phyloP scores from a whole-genome alignment of 495 filamentous ascomycete genomes.

The Pyrenopolyporus hunteri region DNA sequence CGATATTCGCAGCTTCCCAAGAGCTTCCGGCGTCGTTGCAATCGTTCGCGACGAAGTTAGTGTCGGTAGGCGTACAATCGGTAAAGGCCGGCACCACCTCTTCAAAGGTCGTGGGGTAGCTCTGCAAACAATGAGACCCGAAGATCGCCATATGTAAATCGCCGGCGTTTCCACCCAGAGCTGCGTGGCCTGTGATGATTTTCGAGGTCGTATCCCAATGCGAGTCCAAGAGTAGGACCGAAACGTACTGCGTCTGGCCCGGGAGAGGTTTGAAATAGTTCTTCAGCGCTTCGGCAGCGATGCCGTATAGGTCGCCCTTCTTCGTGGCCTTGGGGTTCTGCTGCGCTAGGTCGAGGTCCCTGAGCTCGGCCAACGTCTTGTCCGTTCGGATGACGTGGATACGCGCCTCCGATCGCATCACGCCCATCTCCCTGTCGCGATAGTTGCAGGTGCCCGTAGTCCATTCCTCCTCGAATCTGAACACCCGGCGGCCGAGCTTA shows the following conservation, averaged over 20 bases:
- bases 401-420: conserved; percentile 87
- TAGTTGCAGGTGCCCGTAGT: conserved; percentile 75
- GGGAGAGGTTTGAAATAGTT: conserved; percentile 73
- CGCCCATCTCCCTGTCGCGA: conserved; percentile 68
- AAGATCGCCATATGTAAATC: conserved; percentile 85
- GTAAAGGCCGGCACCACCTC: conserved; percentile 85
- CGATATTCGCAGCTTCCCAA: conserved; percentile 90
- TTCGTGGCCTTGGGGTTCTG: conserved; percentile 71
- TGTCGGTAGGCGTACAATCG: conserved; percentile 88
- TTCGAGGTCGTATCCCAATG: conserved; percentile 80
- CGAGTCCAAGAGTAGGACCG: conserved; percentile 79
- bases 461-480: conserved; percentile 94
- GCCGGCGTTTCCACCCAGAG: conserved; percentile 67
- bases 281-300: conserved; percentile 76
- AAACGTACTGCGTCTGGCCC: conserved; percentile 85
- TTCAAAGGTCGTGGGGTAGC: conserved; percentile 82
- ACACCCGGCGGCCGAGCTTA: conserved; percentile 79
- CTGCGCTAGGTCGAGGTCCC: conserved; percentile 79
- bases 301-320: conserved; percentile 72
- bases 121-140: conserved; percentile 86
- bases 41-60: conserved; percentile 80
- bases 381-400: conserved; percentile 80
- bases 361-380: conserved; percentile 84
- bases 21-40: conserved; percentile 82
- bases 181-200: conserved; percentile 79